Percentiles rank a stretch among this genome's conserved stretches.
Conservation (phyloP, 345 rosid species). For the Rhodamnia rubescens region DNA sequence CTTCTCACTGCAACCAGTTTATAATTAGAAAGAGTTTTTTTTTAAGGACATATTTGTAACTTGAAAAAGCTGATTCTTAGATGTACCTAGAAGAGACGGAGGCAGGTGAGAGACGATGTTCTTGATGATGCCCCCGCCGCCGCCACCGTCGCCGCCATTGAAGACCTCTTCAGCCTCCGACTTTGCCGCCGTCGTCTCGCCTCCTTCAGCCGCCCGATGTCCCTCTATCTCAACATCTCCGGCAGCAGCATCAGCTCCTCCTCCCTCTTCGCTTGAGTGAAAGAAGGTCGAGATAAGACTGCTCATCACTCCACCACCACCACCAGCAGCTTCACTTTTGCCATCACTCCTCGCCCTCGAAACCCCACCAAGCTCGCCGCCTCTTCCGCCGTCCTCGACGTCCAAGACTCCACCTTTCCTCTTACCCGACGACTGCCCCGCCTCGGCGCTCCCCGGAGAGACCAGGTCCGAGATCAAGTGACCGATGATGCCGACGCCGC, state of each 20-base stretch:
- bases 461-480: conserved; percentile 17
- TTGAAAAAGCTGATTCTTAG: background rate
- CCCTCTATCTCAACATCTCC: background rate
- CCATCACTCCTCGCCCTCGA: background rate
- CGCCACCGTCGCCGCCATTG: too few relatives aligned
- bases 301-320: conserved; percentile 4
- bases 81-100: conserved; percentile 31
- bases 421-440: background rate
- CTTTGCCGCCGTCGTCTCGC: background rate
- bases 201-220: background rate
- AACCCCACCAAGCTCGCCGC: background rate
- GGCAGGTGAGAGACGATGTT: conserved; percentile 56
- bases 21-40: too few relatives aligned
- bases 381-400: background rate
- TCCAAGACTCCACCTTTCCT: conserved; percentile 1
- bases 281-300: conserved; percentile 13
- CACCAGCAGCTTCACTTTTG: background rate
- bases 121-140: conserved; percentile 24
- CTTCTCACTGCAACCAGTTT: too few relatives aligned
- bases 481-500: background rate
- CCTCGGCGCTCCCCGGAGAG: background rate
- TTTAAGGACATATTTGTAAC: too few relatives aligned
- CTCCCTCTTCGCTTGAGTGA: conserved; percentile 1
- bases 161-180: background rate
- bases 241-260: background rate